Conservation (phyloP, 257 asterid species). For the Ballota nigra region DNA sequence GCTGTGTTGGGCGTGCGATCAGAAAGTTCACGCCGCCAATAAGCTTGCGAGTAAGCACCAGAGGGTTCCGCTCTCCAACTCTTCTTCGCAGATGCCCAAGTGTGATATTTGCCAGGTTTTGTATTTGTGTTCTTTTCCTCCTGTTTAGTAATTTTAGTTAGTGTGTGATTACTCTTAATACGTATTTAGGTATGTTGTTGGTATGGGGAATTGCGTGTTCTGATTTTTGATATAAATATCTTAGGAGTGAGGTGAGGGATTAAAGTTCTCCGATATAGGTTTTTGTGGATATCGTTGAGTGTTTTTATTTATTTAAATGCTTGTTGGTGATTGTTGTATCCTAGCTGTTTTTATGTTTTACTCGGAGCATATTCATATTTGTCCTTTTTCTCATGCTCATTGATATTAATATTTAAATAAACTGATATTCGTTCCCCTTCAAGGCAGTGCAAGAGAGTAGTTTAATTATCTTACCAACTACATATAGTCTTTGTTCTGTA, state of each 20-base stretch:
- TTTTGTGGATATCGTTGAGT: neutral
- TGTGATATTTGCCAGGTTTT: constrained; percentile 89
- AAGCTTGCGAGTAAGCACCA: constrained; percentile 82
- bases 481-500: neutral
- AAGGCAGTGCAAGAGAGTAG: too few species aligned
- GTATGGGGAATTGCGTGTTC: neutral
- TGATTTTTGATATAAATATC: neutral
- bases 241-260: too few species aligned
- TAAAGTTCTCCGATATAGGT: neutral
- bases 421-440: too few species aligned
- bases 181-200: too few species aligned
- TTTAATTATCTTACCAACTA: too few species aligned
- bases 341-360: neutral
- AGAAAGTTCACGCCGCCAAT: constrained; percentile 74
- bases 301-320: too few species aligned
- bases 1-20: constrained; percentile 65
- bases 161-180: too few species aligned
- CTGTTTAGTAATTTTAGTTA: too few species aligned
- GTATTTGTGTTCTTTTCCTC: neutral
- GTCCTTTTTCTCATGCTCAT: neutral
- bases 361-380: neutral
- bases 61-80: constrained; percentile 57
- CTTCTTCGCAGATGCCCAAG: constrained; percentile 67
- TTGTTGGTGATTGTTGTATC: too few species aligned
- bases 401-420: neutral